These are phyloP conservation scores for Cordyceps cateniannulata DNA, from an alignment of 2,329 filamentous ascomycete species.

Conservation along the genomic window DNA sequence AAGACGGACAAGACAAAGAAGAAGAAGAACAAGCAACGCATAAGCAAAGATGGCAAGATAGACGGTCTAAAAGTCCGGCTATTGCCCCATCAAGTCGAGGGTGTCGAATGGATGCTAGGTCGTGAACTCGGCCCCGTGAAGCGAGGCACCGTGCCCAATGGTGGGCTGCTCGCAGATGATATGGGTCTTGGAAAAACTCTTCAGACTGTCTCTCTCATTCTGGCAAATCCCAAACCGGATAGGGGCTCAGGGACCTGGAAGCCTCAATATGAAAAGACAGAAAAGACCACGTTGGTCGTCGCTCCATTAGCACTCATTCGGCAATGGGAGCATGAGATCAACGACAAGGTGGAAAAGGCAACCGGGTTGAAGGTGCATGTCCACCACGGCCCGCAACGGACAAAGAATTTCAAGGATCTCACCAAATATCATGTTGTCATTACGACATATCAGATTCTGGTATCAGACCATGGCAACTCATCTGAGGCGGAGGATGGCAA, in stretches of 20 bases:
- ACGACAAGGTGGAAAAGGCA: conserved; percentile 64
- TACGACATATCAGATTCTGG: conserved; percentile 92
- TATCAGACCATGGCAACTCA: conserved; percentile 76
- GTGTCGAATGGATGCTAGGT: conserved; percentile 90
- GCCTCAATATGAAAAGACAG: conserved; percentile 61
- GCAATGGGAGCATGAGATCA: conserved; percentile 94
- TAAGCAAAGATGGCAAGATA: conserved; percentile 45
- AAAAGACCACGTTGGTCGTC: conserved; percentile 82
- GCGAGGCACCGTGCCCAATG: conserved; percentile 75
- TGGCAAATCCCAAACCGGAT: conserved; percentile 68
- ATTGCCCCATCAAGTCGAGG: conserved; percentile 88
- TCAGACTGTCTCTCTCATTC: conserved; percentile 82
- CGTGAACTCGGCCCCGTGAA: conserved; percentile 84
- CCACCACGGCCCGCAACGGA: conserved; percentile 82
- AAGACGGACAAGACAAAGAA: not conserved
- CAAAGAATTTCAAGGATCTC: conserved; percentile 70
- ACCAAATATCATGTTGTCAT: conserved; percentile 90
- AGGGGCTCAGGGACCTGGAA: conserved; percentile 55
- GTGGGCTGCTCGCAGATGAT: conserved; percentile 92
- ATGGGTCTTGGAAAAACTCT: conserved; percentile 97
- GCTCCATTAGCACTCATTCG: conserved; percentile 90
- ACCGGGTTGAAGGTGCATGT: conserved; percentile 76
- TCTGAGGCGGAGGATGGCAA: conserved; percentile 53
- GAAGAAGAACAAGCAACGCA: conserved; percentile 18
- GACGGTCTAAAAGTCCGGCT: conserved; percentile 83